These are phyloP conservation scores for Rhizopogon salebrosus DNA, from an alignment of 768 basidiomycete genomes.

Conservation along the genomic window DNA sequence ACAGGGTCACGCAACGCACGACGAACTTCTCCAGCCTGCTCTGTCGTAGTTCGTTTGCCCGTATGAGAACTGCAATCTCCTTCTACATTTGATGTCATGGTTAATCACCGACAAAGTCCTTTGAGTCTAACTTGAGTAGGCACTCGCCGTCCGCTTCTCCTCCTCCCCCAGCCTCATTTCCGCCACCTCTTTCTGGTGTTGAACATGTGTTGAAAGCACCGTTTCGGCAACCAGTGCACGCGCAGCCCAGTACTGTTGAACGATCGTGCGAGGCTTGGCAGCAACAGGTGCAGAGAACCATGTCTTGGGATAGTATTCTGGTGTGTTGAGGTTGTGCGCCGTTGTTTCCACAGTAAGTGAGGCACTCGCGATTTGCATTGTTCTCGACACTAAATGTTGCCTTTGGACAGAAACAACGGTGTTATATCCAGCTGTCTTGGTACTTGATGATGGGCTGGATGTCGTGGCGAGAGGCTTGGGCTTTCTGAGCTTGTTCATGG, in stretches of 20 bases:
- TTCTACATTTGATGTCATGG: slow-evolving; percentile 28
- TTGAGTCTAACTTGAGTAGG: not conserved
- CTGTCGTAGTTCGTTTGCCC: slow-evolving; percentile 43
- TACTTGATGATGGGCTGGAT: not conserved
- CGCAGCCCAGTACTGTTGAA: slow-evolving; percentile 64
- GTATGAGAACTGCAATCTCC: slow-evolving; percentile 34
- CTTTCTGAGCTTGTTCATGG: slow-evolving; percentile 23
- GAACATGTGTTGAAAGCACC: slow-evolving; percentile 42
- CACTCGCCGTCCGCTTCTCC: slow-evolving; percentile 42
- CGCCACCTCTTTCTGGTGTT: slow-evolving; percentile 46
- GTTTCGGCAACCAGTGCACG: slow-evolving; percentile 65
- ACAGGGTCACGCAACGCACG: slow-evolving; percentile 30
- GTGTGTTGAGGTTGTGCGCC: not conserved
- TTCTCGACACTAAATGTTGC: slow-evolving; percentile 18
- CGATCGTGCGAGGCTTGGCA: slow-evolving; percentile 20
- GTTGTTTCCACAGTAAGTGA: slow-evolving; percentile 2
- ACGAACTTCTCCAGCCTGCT: slow-evolving; percentile 45
- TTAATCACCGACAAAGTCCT: not conserved
- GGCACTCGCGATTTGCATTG: slow-evolving; percentile 24
- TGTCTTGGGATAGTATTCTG: slow-evolving; percentile 7
- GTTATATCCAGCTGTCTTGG: not conserved
- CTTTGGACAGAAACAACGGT: not conserved
- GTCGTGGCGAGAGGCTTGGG: slow-evolving; percentile 6
- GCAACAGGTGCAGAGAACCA: slow-evolving; percentile 16
- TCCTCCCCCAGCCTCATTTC: slow-evolving; percentile 37